Percentiles rank a stretch among this genome's conserved stretches.
Conservation (phyloP, 2,329 filamentous ascomycete species). For the Talaromyces sp. region DNA sequence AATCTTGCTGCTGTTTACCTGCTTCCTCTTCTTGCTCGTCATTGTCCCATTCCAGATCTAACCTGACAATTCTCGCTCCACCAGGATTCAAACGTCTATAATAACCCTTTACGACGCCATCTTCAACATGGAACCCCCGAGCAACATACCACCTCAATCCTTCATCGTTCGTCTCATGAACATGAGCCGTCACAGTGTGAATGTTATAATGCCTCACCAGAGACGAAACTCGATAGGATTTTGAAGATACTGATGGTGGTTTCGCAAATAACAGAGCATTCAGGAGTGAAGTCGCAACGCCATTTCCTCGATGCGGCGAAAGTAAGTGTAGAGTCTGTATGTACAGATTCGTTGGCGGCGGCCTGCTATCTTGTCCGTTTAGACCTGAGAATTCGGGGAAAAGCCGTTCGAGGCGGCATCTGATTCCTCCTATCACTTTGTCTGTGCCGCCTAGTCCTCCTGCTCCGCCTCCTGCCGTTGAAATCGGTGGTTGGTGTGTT, state of each 20-base stretch:
- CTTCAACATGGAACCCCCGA: constrained; percentile 53
- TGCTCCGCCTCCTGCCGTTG: constrained; percentile 13
- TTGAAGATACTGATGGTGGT: constrained; percentile 13
- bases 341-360: constrained; percentile 50
- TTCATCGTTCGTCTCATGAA: constrained; percentile 61
- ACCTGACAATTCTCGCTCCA: constrained; percentile 52
- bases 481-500: background rate
- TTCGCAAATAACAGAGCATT: constrained; percentile 37
- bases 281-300: constrained; percentile 57
- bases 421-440: constrained; percentile 49
- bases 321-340: constrained; percentile 60
- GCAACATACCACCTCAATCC: constrained; percentile 59
- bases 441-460: constrained; percentile 31
- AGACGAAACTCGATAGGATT: constrained; percentile 28
- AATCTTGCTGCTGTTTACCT: background rate
- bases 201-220: constrained; percentile 50
- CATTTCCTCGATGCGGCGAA: constrained; percentile 57
- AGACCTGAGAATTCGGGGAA: constrained; percentile 20
- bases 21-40: constrained; percentile 17
- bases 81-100: constrained; percentile 58
- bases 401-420: constrained; percentile 45
- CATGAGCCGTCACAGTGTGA: constrained; percentile 57
- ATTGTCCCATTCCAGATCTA: constrained; percentile 33
- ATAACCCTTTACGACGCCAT: constrained; percentile 53
- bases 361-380: constrained; percentile 13